These are phyloP conservation scores for Cercophora newfieldiana DNA, from an alignment of 495 filamentous ascomycete genomes.

Conservation along the genomic window DNA sequence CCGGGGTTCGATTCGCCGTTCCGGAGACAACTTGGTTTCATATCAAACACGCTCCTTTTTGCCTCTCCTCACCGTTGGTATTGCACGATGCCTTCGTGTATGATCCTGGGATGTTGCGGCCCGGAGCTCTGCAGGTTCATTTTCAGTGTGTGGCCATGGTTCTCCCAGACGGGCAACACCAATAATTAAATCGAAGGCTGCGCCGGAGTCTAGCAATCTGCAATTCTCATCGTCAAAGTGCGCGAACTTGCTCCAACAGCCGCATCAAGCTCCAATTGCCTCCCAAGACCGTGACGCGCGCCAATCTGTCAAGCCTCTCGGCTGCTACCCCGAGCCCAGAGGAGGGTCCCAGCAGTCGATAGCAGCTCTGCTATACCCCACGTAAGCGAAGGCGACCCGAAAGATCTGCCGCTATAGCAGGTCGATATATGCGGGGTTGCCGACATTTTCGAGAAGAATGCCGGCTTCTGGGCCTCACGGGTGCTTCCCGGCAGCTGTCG, in stretches of 20 bases:
- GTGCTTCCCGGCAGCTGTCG: background rate
- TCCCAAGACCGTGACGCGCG: background rate
- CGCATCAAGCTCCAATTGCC: background rate
- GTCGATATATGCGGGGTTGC: background rate
- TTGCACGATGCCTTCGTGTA: too few species aligned
- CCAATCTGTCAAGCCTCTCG: background rate
- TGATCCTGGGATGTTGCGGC: too few species aligned
- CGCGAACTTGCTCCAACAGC: background rate
- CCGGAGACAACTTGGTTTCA: background rate
- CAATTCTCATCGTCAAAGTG: background rate
- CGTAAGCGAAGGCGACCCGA: background rate
- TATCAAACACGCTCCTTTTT: too few species aligned
- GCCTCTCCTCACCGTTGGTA: too few species aligned
- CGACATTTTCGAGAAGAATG: background rate
- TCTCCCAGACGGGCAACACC: too few species aligned
- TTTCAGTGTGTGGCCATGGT: too few species aligned
- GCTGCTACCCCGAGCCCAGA: background rate
- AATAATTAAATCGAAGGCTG: too few species aligned
- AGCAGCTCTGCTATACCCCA: background rate
- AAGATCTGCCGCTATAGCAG: background rate
- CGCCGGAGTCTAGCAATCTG: too few species aligned
- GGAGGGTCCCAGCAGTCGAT: background rate
- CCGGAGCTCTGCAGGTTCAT: too few species aligned
- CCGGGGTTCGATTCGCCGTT: background rate
- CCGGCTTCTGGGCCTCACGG: background rate